phyloP scores from a whole-genome alignment of 2,329 filamentous ascomycete species.

The Aspergillus ruber region DNA sequence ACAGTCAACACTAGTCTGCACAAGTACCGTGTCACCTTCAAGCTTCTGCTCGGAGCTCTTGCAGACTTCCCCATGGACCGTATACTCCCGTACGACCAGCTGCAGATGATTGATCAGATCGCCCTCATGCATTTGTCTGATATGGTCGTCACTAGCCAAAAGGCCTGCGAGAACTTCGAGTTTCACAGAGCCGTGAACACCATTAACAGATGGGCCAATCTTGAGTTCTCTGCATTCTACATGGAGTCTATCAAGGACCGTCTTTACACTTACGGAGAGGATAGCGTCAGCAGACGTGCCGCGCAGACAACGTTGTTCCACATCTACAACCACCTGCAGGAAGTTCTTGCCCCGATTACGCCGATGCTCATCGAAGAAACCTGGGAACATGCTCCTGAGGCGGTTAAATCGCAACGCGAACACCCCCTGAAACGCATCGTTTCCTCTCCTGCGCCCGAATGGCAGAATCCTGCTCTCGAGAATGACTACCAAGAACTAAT shows the following conservation, averaged over 20 bases:
- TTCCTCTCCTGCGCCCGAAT: constrained; percentile 24
- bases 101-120: constrained; percentile 63
- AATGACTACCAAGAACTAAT: constrained; percentile 35
- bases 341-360: constrained; percentile 73
- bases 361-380: constrained; percentile 83
- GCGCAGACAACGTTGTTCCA: constrained; percentile 53
- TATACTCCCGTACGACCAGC: constrained; percentile 36
- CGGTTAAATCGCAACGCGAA: constrained; percentile 49
- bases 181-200: constrained; percentile 70
- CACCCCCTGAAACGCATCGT: constrained; percentile 41
- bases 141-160: constrained; percentile 58
- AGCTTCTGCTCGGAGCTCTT: constrained; percentile 78
- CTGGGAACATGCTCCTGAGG: constrained; percentile 68
- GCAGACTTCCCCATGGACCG: constrained; percentile 47
- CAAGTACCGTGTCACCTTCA: constrained; percentile 84
- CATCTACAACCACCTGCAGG: constrained; percentile 65
- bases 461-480: constrained; percentile 45
- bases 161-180: constrained; percentile 64
- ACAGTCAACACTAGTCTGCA: constrained; percentile 69
- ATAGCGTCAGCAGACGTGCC: constrained; percentile 53
- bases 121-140: constrained; percentile 68
- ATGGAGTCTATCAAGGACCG: constrained; percentile 88
- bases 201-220: constrained; percentile 75
- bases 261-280: constrained; percentile 73
- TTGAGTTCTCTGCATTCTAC: constrained; percentile 86